A percentile compares a stretch with the other conserved stretches of the same genome.
phyloP scores from a whole-genome alignment of 495 filamentous ascomycete species.

The Daldinia bambusicola region DNA sequence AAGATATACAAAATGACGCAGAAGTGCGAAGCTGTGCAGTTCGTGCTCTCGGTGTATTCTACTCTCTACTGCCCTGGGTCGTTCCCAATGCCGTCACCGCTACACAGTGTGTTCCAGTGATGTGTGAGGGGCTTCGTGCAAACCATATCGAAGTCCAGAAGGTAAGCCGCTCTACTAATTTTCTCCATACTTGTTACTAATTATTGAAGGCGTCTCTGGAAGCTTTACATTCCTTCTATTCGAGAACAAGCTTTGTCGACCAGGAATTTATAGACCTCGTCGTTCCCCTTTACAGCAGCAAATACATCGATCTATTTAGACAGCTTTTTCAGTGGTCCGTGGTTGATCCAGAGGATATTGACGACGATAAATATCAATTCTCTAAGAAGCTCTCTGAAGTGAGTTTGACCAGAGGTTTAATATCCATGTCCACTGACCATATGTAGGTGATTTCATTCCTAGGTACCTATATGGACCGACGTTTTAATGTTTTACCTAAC shows the following conservation, averaged over 20 bases:
- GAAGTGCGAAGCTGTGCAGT: conserved; percentile 73
- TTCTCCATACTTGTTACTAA: conserved; percentile 41
- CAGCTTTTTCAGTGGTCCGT: conserved; percentile 84
- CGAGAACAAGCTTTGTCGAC: conserved; percentile 74
- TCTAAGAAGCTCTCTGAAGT: conserved; percentile 95
- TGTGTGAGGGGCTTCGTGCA: conserved; percentile 79
- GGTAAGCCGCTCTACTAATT: conserved; percentile 58
- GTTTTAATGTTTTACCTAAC: conserved; percentile 67
- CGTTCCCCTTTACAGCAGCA: conserved; percentile 76
- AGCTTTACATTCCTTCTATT: conserved; percentile 83
- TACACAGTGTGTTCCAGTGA: conserved; percentile 72
- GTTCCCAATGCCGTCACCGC: conserved; percentile 81
- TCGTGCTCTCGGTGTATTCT: conserved; percentile 77
- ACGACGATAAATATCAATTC: conserved; percentile 91
- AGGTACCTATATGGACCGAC: conserved; percentile 82
- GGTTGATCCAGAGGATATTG: conserved; percentile 79
- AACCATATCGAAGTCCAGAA: conserved; percentile 78
- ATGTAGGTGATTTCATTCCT: conserved; percentile 82
- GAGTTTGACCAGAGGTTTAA: conserved; percentile 35
- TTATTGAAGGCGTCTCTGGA: conserved; percentile 77
- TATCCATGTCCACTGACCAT: conserved; percentile 36
- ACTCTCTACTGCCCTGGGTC: conserved; percentile 82
- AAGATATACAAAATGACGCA: conserved; percentile 68
- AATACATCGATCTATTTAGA: conserved; percentile 75
- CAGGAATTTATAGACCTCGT: conserved; percentile 83